These are phyloP conservation scores for sorghum (Sorghum bicolor) DNA, from an alignment of 176 grass and related monocot species.

Conservation along the genomic window Sorghum_bicolor_NCBIv3 NC_012875.2:50104501-50105000, in stretches of 20 bases:
- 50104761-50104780: slow-evolving; percentile 84
- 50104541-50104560: background rate
- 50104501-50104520: background rate
- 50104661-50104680: background rate
- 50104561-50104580: background rate
- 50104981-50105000: background rate
- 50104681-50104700: slow-evolving; percentile 23
- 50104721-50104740: slow-evolving; percentile 79
- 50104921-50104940: background rate
- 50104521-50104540: background rate
- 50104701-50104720: slow-evolving; percentile 66
- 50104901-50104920: background rate
- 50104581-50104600: background rate
- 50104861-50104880: background rate
- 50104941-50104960: background rate
- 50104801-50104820: background rate
- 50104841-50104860: slow-evolving; percentile 2
- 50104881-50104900: background rate
- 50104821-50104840: background rate
- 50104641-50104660: background rate
- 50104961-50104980: background rate
- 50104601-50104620: background rate
- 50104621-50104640: background rate
- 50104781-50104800: background rate
- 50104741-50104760: slow-evolving; percentile 90